These are phyloP conservation scores for Scheffersomyces lignicola DNA, from an alignment of 1,139 yeast genomes.

Conservation along the genomic window DNA sequence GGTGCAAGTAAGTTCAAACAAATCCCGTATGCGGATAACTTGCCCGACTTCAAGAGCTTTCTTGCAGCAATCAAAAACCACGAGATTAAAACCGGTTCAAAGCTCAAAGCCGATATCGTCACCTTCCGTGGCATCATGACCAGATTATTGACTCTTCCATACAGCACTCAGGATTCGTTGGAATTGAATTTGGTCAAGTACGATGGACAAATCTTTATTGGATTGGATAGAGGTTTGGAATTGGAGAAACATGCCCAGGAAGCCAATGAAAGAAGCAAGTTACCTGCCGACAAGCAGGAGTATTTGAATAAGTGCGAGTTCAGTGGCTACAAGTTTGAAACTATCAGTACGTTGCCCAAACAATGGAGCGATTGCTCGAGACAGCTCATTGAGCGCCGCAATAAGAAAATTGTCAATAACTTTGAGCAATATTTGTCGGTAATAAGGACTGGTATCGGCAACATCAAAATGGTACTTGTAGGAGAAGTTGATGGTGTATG, in stretches of 20 bases:
- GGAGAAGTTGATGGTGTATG: slow-evolving; percentile 92
- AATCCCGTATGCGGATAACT: slow-evolving; percentile 52
- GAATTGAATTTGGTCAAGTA: slow-evolving; percentile 60
- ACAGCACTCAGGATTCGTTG: slow-evolving; percentile 54
- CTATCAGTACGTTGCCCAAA: slow-evolving; percentile 67
- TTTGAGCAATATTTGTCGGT: slow-evolving; percentile 78
- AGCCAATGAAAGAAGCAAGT: slow-evolving; percentile 19
- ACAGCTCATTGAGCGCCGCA: slow-evolving; percentile 62
- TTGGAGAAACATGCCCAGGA: slow-evolving; percentile 27
- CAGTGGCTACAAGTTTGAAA: slow-evolving; percentile 85
- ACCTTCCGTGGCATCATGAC: slow-evolving; percentile 87
- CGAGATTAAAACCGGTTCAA: slow-evolving; percentile 51
- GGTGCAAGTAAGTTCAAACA: slow-evolving; percentile 63
- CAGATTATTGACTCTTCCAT: slow-evolving; percentile 62
- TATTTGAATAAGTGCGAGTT: slow-evolving; percentile 48
- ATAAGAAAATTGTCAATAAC: slow-evolving; percentile 58
- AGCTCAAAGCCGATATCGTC: slow-evolving; percentile 62
- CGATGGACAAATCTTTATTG: slow-evolving; percentile 87
- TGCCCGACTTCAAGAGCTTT: slow-evolving; percentile 59
- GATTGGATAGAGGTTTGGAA: slow-evolving; percentile 51
- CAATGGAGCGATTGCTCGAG: slow-evolving; percentile 77
- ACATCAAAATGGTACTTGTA: slow-evolving; percentile 65
- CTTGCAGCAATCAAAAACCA: slow-evolving; percentile 53
- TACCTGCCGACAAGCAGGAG: slow-evolving; percentile 37
- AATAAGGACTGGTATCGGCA: slow-evolving; percentile 82